Base-by-base conservation (phyloP, 306 rosid species). In the Citrullus mucosospermus region DNA sequence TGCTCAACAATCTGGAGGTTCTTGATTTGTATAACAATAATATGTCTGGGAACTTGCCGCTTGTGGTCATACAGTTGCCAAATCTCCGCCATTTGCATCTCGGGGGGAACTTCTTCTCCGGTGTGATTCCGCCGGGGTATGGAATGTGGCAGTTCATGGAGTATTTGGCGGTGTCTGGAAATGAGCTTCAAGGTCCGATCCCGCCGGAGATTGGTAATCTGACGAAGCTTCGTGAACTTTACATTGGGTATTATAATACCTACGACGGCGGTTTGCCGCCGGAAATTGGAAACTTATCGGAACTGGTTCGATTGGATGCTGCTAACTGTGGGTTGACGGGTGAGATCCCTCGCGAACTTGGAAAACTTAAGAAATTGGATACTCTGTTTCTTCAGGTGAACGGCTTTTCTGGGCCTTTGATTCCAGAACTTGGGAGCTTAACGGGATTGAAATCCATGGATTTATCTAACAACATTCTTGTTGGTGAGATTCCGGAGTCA, bases 301-400 rank as follows among this genome's bases (percentile, higher is more conserved):
- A 83, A 13, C 85, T 94, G 9, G 93, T 94, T 20, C 86, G 98
- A 48, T 67, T 94, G 14, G 98, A 94, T 76, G 98, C 93, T 0
- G 98, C 98, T 1, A 80, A 87, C 87, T 90, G 97, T 22, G 88
- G 86, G n/a, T 76, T 94, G 28, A 18, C 91, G 80, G 97, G 98
- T 3, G 97, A 89, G 88, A 83, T 94, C 32, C 97, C 98, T 1
- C 78, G 88, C 74, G 97, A 89, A 70, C 68, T 94, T 2, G 93
- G 95, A 1, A 90, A 66, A 60, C 90, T 94, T 32, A 91, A 89
- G 73, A 94, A 89, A 2, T 88, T 92, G 0, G 98, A 94, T 43
- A 90, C 98, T 63, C 88, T 94, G 80, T 94, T 94, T 84, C 94
- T 94, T 69, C 98, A 94, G 66, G 97, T 94, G 85, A 94, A 94